Base-by-base conservation (phyloP, 192 early-diverging fungal genomes). In the Podila horticola region DNA sequence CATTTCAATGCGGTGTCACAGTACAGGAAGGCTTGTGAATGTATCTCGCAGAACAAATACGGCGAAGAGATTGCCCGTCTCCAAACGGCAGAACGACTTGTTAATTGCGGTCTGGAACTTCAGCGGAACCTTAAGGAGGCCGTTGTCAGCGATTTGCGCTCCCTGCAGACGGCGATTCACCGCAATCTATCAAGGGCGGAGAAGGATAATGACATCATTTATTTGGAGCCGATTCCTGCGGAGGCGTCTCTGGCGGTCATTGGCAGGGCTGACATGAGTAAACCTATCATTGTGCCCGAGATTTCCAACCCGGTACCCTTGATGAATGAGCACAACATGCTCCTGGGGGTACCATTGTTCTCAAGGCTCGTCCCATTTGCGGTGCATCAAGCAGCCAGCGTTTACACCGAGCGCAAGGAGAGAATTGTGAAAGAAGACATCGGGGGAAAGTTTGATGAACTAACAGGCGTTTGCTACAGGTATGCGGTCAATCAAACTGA, bases 191-290 rank as follows among this genome's bases (percentile, higher is more conserved):
- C 72, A 4, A 73, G 88, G 2, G 95, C 95, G 15, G 90, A 92
- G 51, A 95, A 94, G 83, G 97, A 98, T 73, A 98, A 98, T 61
- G 94, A 97, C 74, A 89, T 95, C 50, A 95, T 98, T 22, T 96
- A 98, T 77, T 73, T 96, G 60, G 91, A 96, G 31, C 86, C 86
- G 0, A 90, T 98, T 1, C 95, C 95, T 1, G 74, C 86, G 11
- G 60, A 85, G 5, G 85, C 89, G 10, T 59, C 90, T 10, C 77
- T 98, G 0, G 55, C 85, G 6, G 45, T 88, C 5, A 91, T 98
- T 58, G 74, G 81, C 55, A 88, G 84, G 29, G 93, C 90, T 30
- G 88, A 90, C 45, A 92, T 98, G 91, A 93, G 94, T 5, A 88
- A 92, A 58, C 74, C 95, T 2, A 65, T 62, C 3, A 67, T 85